Evolutionary conservation across 345 rosid species (phyloP), one percentile per base, ranked within the genome.

Genomic region (Euphorbia tirucalli): DNA sequence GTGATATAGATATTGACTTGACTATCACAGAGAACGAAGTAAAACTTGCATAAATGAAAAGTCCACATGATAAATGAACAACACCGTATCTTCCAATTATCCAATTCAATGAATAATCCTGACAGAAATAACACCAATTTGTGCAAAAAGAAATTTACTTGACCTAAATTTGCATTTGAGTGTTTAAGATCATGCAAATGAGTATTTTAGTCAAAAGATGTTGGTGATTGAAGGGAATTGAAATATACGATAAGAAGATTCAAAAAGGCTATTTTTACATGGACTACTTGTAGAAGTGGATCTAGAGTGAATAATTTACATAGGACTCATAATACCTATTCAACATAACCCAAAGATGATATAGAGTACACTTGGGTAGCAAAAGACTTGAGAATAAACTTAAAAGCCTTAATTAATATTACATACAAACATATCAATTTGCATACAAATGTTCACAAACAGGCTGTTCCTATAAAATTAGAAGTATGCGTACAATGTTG

Each of bases 1-100:
- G 59, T 59, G 54, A 68, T 65, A n/a, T n/a, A n/a, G n/a, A n/a
- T 66, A 61, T 30, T 44, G 44, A 59, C 65, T 30, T 30, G 35
- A 46, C 52, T 48, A 27, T 14, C 30, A 41, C 31, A 62, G 15
- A 72, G 18, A 50, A 18, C 4, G 2, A 19, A 50, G 56, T n/a
- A 50, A 63, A 19, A 67, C 15, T 61, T 62, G 32, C 21, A 73
- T 31, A 48, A 52, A 41, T 2, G 44, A 25, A 14, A 64, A 10
- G 27, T 39, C 43, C 64, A 50, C 39, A 35, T n/a, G 24, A 69
- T 41, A 50, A 37, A 15, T 37, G 35, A 24, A 56, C 28, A 22
- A 56, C 10, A 56, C 15, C 25, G 39, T 19, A 56, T 48, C 49
- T 32, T 22, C 13, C 5, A 19, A 11, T 15, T 14, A 30, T 8